Evolutionary conservation across 2,329 filamentous ascomycete genomes (phyloP), one percentile per base, ranked within the genome.

Genomic region (Colletotrichum echinochloae): DNA sequence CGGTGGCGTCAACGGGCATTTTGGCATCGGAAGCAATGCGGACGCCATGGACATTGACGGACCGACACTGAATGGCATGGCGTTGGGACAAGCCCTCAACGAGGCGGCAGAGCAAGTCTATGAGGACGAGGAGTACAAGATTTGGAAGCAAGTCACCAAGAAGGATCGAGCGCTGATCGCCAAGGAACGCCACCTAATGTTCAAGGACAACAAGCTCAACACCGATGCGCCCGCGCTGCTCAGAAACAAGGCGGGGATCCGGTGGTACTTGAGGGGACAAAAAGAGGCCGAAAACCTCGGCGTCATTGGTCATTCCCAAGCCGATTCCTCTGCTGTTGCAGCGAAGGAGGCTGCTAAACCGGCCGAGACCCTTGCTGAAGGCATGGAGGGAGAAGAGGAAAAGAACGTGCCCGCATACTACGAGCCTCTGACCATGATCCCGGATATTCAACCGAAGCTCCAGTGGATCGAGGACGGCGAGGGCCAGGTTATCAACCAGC

Each of bases 81-180:
- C 87, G 0, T 78, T 92, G 26, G 87, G 86, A 48, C 89, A 91
- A 61, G 88, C 89, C 1, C 86, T 93, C 66, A 89, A 88, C 20
- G 87, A 92, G 69, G 88, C 88, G 37, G 87, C 85, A 18, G 92
- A 97, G 75, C 93, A 97, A 74, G 87, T 89, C 16, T 94, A 94
- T 74, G 90, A 97, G 75, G 95, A 98, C 75, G 95, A 98, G 69
- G 95, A 98, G 78, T 97, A 96, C 83, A 97, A 97, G 79, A 93
- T 96, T 44, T 99, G 97, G 96, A 99, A 98, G 83, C 95, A 98
- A 81, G 94, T 97, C 49, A 99, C 96, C 2, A 98, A 98, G 82
- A 98, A 96, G 79, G 95, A 97, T 77, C 91, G 96, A 72, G 96
- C 96, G 5, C 84, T 92, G 30, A 90, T 95, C 63, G 92, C 96